Evolutionary conservation across 2,329 filamentous ascomycete species (phyloP).

Genomic region (Epichloe sylvatica): DNA sequence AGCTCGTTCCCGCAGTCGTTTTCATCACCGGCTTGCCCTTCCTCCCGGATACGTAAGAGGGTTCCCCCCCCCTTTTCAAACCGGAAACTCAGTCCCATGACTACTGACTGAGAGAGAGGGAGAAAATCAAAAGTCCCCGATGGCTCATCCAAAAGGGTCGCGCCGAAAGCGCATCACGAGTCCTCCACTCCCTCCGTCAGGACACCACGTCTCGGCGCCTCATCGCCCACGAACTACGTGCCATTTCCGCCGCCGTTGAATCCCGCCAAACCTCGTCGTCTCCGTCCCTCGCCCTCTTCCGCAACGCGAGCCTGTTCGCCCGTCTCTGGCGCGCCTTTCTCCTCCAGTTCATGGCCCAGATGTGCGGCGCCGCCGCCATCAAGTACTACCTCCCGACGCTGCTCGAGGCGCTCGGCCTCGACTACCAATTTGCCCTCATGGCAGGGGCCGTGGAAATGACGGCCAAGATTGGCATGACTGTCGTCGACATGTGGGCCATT

Average conservation of each 20-base stretch:
- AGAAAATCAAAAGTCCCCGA: constrained; percentile 25
- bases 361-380: constrained; percentile 46
- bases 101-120: too few relatives aligned
- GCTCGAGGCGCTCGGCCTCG: constrained; percentile 35
- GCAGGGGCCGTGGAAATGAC: constrained; percentile 43
- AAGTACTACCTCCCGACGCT: constrained; percentile 46
- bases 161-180: constrained; percentile 26
- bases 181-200: constrained; percentile 36
- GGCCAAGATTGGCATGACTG: constrained; percentile 40
- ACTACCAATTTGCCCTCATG: constrained; percentile 33
- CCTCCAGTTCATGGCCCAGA: constrained; percentile 45
- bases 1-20: constrained; percentile 35
- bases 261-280: constrained; percentile 8
- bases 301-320: constrained; percentile 31
- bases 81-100: background rate
- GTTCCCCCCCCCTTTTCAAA: background rate
- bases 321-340: constrained; percentile 43
- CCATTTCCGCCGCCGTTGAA: constrained; percentile 32
- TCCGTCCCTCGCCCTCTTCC: constrained; percentile 30
- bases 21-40: constrained; percentile 38
- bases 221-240: constrained; percentile 28
- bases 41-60: constrained; percentile 37
- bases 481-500: constrained; percentile 43
- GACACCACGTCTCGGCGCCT: constrained; percentile 23
- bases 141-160: constrained; percentile 42